Evolutionary conservation across 2,329 filamentous ascomycete genomes (phyloP), one percentile per base, ranked within the genome.

Genomic region (Dactylonectria macrodidyma): DNA sequence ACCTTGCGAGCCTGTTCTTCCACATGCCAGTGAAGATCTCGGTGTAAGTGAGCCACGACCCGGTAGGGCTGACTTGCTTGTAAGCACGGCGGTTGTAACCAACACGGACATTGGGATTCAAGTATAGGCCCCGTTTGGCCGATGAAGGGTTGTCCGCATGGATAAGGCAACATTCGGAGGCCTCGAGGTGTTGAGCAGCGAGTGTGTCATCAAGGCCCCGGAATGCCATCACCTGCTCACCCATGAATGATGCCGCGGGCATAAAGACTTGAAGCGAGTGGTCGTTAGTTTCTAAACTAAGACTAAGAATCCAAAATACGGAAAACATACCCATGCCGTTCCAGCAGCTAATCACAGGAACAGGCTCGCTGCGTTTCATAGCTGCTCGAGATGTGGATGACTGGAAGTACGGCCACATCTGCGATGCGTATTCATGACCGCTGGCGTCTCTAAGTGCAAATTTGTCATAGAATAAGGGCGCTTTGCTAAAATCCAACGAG

Each of bases 401-500:
- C 14, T 41, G 41, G 30, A 62, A 62, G 22, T 57, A 62, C 5
- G 44, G 59, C 59, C 59, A 56, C 5, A 26, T 56, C 12, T 57
- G 81, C 78, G 84, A 86, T 9, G 86, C 72, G 8, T 86, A 82
- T 52, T 85, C 82, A 46, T 84, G 78, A 3, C 88, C 88, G 19
- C 19, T 19, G 19, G 19, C 19, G 19, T 91, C 89, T 5, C 88
- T 81, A 19, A 90, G 79, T n/a, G 88, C 89, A 76, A 90, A 90
- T 0, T 88, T 90, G 72, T 91, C 89, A 79, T 90, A 90, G 75
- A 87, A 86, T 4, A 78, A 70, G 1, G 86, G 85, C 6, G 84
- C 83, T 33, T 84, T 81, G 3, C 83, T 77, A 69, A 89, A 90
- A 73, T 90, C 88, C 52, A 90, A 77, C 0, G 88, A 85, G 77